phyloP scores from a whole-genome alignment of 1,139 yeast genomes.

The Yarrowia galli region DNA sequence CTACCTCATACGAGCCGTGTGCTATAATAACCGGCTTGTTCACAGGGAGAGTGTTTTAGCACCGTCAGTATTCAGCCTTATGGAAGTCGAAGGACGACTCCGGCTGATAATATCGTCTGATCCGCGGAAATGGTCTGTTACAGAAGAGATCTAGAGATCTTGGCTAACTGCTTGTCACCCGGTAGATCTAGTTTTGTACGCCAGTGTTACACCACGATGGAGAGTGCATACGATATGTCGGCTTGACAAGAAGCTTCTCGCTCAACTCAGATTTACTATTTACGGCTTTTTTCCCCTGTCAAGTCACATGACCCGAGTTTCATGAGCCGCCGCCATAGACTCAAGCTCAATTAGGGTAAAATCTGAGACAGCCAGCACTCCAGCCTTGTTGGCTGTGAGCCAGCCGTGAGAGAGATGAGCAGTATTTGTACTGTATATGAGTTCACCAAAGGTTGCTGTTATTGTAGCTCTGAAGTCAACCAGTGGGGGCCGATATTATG shows the following conservation, averaged over 20 bases:
- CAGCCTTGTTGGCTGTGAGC: conserved; percentile 4
- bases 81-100: no score
- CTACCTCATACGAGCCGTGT: background rate
- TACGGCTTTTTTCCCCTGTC: no score
- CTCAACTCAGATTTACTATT: no score
- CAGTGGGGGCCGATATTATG: background rate
- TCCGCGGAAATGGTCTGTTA: background rate
- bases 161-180: no score
- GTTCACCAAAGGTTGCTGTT: background rate
- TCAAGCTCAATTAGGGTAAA: conserved; percentile 9
- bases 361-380: conserved; percentile 10
- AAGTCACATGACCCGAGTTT: background rate
- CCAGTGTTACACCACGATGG: no score
- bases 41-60: background rate
- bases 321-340: no score
- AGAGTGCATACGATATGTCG: no score
- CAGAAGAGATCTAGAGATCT: background rate
- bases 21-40: background rate
- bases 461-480: background rate
- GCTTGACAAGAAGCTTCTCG: no score
- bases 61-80: background rate
- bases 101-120: background rate
- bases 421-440: no score
- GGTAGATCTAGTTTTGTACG: background rate
- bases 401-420: background rate